Conservation (phyloP, 495 filamentous ascomycete species). For the Xylaria curta region DNA sequence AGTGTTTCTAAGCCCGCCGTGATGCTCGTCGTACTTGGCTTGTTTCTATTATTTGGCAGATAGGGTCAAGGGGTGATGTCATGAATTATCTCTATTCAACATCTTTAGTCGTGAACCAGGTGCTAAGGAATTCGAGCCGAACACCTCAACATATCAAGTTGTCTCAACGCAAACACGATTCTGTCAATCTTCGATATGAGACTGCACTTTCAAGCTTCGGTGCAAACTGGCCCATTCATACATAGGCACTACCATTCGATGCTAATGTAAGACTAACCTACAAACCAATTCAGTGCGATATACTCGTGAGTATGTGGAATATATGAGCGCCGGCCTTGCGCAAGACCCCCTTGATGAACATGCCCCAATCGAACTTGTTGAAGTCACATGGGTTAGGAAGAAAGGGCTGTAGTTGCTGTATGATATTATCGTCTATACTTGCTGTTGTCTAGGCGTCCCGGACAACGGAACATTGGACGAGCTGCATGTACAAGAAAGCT, state of each 20-base stretch:
- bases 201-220: not conserved
- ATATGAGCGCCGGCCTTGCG: not conserved
- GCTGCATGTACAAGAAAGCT: not conserved
- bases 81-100: not conserved
- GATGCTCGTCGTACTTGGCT: not conserved
- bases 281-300: not conserved
- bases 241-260: not conserved
- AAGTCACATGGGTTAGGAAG: not conserved
- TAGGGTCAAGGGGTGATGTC: not conserved
- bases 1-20: not conserved
- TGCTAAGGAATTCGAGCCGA: not conserved
- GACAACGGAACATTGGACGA: not conserved
- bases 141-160: not conserved
- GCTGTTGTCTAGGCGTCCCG: not conserved
- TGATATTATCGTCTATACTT: not conserved
- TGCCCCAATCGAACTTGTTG: not conserved
- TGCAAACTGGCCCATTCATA: not conserved
- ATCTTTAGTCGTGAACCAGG: not conserved
- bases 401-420: not conserved
- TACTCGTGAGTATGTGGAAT: not conserved
- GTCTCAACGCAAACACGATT: not conserved
- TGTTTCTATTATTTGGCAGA: not conserved
- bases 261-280: not conserved
- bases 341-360: not conserved
- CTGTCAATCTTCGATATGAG: not conserved